Evolutionary conservation across 805 yeast species (phyloP).

Genomic region (Tetrapisispora iriomotensis): DNA sequence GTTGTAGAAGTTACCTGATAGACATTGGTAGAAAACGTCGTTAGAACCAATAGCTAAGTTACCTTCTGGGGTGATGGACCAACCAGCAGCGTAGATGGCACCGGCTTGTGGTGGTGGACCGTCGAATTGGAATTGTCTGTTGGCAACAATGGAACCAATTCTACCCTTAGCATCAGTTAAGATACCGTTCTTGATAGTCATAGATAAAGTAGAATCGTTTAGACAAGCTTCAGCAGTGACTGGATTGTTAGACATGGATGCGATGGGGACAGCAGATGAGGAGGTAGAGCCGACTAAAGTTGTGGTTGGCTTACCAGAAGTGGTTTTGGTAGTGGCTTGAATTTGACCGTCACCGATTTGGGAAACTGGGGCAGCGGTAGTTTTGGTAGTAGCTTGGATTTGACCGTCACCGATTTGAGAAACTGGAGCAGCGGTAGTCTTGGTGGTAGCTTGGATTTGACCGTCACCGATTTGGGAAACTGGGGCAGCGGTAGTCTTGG

Average conservation of each 20-base stretch:
- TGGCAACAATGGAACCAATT: slow-evolving; percentile 58
- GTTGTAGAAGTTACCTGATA: slow-evolving; percentile 68
- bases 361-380: slow-evolving; percentile 23
- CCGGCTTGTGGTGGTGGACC: slow-evolving; percentile 67
- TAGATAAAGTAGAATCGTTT: slow-evolving; percentile 36
- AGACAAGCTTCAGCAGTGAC: slow-evolving; percentile 24
- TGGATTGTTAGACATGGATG: slow-evolving; percentile 23
- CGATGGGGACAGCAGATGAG: slow-evolving; percentile 27
- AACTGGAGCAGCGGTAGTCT: slow-evolving; percentile 35
- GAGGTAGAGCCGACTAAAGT: slow-evolving; percentile 10
- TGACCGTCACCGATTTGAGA: slow-evolving; percentile 13
- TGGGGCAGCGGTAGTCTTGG: slow-evolving; percentile 28
- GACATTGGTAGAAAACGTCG: slow-evolving; percentile 57
- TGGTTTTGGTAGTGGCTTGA: slow-evolving; percentile 17
- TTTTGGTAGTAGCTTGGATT: slow-evolving; percentile 14
- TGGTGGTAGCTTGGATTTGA: slow-evolving; percentile 33
- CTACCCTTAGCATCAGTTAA: slow-evolving; percentile 46
- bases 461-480: slow-evolving; percentile 30
- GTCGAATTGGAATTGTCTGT: slow-evolving; percentile 62
- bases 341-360: slow-evolving; percentile 16
- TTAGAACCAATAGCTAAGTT: slow-evolving; percentile 48
- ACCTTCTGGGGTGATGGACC: slow-evolving; percentile 42
- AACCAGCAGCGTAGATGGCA: slow-evolving; percentile 46
- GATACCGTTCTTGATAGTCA: slow-evolving; percentile 37
- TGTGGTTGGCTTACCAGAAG: slow-evolving; percentile 29